These are phyloP conservation scores for Carex sylvatica DNA, from an alignment of 202 grass and related monocot species.

Conservation along the genomic window DNA sequence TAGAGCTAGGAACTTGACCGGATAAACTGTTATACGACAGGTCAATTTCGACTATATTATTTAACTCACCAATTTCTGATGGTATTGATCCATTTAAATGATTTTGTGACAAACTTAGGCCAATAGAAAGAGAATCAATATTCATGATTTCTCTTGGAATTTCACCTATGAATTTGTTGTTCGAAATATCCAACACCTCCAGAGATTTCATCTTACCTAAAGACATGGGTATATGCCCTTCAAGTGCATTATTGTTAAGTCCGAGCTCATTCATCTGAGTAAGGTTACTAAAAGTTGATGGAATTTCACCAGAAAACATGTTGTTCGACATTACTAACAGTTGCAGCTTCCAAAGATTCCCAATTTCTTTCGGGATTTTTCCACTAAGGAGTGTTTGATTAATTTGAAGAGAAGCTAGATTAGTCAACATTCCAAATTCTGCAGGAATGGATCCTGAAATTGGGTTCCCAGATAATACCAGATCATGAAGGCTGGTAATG, in stretches of 20 bases:
- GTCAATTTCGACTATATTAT: constrained; percentile 13
- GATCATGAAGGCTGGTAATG: background rate
- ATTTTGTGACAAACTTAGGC: constrained; percentile 25
- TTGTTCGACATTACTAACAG: constrained; percentile 9
- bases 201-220: constrained; percentile 21
- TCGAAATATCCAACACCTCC: background rate
- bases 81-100: constrained; percentile 32
- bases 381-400: constrained; percentile 23
- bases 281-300: constrained; percentile 31
- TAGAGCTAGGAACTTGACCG: constrained; percentile 35
- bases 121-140: constrained; percentile 16
- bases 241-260: constrained; percentile 29
- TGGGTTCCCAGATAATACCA: background rate
- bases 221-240: constrained; percentile 26
- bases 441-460: constrained; percentile 33
- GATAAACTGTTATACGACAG: constrained; percentile 36
- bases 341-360: constrained; percentile 19
- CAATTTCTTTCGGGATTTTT: constrained; percentile 26
- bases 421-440: constrained; percentile 29
- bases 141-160: constrained; percentile 35
- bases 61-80: constrained; percentile 27
- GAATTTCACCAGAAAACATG: constrained; percentile 32
- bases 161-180: constrained; percentile 29
- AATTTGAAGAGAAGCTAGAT: constrained; percentile 14
- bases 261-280: constrained; percentile 6